phyloP scores from a whole-genome alignment of 108 stramenopile species.

The Aureococcus anophagefferens region DNA sequence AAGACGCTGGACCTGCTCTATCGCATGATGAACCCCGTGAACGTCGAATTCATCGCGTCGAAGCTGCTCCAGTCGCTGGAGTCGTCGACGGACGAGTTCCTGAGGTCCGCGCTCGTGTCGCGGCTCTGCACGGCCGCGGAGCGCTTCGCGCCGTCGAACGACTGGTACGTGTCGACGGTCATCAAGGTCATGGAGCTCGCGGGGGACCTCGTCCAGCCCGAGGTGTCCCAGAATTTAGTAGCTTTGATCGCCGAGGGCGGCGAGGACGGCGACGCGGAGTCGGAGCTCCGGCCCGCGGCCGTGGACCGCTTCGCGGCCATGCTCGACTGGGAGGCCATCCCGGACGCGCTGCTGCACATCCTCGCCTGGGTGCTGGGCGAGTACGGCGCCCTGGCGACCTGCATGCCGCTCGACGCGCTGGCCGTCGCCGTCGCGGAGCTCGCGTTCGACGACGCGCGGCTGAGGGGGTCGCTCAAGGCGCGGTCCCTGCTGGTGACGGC shows the following conservation, averaged over 20 bases:
- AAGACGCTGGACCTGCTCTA: slow-evolving; percentile 93
- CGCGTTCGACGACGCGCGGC: slow-evolving; percentile 28
- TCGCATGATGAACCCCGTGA: slow-evolving; percentile 95
- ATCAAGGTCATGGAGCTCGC: slow-evolving; percentile 78
- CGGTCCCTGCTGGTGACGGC: slow-evolving; percentile 73
- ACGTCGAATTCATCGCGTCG: slow-evolving; percentile 92
- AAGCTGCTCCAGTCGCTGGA: slow-evolving; percentile 76
- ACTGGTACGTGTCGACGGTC: slow-evolving; percentile 76
- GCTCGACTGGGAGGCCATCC: slow-evolving; percentile 57
- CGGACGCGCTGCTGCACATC: slow-evolving; percentile 73
- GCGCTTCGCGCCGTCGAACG: slow-evolving; percentile 89
- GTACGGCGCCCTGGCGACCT: slow-evolving; percentile 78
- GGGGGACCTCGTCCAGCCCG: slow-evolving; percentile 80
- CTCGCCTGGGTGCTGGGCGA: slow-evolving; percentile 97
- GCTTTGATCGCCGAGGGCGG: slow-evolving; percentile 87
- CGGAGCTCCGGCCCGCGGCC: slow-evolving; percentile 75
- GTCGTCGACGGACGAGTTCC: slow-evolving; percentile 73
- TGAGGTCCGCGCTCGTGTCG: slow-evolving; percentile 75
- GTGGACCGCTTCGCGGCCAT: slow-evolving; percentile 75
- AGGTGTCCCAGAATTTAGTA: slow-evolving; percentile 89
- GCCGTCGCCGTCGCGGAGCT: slow-evolving; percentile 56
- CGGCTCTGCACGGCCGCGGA: slow-evolving; percentile 87
- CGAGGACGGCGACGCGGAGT: slow-evolving; percentile 68
- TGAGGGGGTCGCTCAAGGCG: slow-evolving; percentile 39
- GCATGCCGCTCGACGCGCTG: slow-evolving; percentile 52